Conservation (phyloP, 1,284 basidiomycete species). For the Rhodotorula sp. region DNA sequence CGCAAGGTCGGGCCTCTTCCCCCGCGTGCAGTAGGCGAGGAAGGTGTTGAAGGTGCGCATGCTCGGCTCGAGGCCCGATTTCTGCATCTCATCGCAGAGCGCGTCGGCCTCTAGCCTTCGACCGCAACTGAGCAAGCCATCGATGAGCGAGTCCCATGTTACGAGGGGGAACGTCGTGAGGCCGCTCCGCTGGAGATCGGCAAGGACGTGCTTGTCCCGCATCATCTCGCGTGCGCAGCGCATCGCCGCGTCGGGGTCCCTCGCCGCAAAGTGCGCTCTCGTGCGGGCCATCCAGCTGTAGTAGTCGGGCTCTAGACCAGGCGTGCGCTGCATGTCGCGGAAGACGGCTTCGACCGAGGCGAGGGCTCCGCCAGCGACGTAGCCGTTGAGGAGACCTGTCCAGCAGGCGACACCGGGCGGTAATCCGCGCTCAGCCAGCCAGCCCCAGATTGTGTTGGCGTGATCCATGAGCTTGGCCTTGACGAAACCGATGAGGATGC, state of each 20-base stretch:
- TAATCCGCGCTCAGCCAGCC: slow-evolving; percentile 21
- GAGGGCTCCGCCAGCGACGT: slow-evolving; percentile 28
- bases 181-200: background rate
- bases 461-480: slow-evolving; percentile 15
- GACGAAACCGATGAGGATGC: slow-evolving; percentile 35
- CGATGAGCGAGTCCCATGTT: slow-evolving; percentile 20
- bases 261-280: slow-evolving; percentile 25
- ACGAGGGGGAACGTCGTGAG: slow-evolving; percentile 4
- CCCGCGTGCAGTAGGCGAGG: slow-evolving; percentile 25
- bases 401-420: slow-evolving; percentile 31
- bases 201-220: slow-evolving; percentile 6
- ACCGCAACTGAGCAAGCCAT: slow-evolving; percentile 24
- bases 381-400: slow-evolving; percentile 31
- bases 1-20: slow-evolving; percentile 26
- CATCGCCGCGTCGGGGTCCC: slow-evolving; percentile 28
- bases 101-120: slow-evolving; percentile 22
- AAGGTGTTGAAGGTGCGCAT: slow-evolving; percentile 28
- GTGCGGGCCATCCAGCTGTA: slow-evolving; percentile 29
- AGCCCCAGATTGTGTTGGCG: slow-evolving; percentile 31
- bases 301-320: slow-evolving; percentile 24
- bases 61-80: slow-evolving; percentile 8
- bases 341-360: slow-evolving; percentile 23
- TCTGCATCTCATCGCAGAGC: slow-evolving; percentile 28
- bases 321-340: slow-evolving; percentile 14
- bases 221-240: slow-evolving; percentile 16